A percentile compares a stretch with the other conserved stretches of the same genome.
Conservation (phyloP, 1,284 basidiomycete genomes). For the Sanguinoderma infundibulare region DNA sequence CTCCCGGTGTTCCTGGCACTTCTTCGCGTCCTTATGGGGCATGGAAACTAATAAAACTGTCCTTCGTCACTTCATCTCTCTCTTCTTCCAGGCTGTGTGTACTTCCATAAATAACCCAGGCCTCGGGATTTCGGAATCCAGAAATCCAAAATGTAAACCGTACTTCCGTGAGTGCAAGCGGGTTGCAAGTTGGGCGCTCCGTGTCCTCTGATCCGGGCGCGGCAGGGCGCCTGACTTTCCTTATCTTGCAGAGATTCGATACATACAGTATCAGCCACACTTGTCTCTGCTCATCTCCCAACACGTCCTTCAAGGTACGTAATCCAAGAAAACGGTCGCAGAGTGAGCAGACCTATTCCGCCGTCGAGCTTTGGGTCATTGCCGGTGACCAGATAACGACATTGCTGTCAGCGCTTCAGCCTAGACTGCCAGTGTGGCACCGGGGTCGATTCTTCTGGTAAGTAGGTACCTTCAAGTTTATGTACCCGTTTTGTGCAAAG, state of each 20-base stretch:
- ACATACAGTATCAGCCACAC: neutral
- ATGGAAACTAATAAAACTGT: neutral
- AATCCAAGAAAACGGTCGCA: too few relatives aligned
- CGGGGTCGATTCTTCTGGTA: too few relatives aligned
- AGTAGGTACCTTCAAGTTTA: too few relatives aligned
- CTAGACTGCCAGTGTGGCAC: too few relatives aligned
- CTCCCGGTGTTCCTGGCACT: neutral
- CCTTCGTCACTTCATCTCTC: neutral
- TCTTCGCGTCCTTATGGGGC: neutral
- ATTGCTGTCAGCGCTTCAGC: too few relatives aligned
- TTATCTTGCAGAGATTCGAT: neutral
- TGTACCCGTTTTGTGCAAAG: too few relatives aligned
- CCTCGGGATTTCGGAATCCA: too few relatives aligned
- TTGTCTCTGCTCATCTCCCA: neutral
- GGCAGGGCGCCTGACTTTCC: slow-evolving; percentile 1
- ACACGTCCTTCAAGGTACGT: too few relatives aligned
- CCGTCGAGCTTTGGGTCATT: too few relatives aligned
- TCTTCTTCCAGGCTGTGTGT: neutral
- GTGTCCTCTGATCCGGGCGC: slow-evolving; percentile 15
- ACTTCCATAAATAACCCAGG: neutral
- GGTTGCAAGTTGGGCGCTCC: slow-evolving; percentile 7
- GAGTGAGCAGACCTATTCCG: too few relatives aligned
- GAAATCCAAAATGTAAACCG: neutral
- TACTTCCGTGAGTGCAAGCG: too few relatives aligned
- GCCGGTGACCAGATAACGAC: too few relatives aligned